A percentile compares a stretch with the other conserved stretches of the same genome.
Evolutionary conservation across 768 basidiomycete genomes (phyloP).

Genomic region (Udeniomyces megalosporus): DNA sequence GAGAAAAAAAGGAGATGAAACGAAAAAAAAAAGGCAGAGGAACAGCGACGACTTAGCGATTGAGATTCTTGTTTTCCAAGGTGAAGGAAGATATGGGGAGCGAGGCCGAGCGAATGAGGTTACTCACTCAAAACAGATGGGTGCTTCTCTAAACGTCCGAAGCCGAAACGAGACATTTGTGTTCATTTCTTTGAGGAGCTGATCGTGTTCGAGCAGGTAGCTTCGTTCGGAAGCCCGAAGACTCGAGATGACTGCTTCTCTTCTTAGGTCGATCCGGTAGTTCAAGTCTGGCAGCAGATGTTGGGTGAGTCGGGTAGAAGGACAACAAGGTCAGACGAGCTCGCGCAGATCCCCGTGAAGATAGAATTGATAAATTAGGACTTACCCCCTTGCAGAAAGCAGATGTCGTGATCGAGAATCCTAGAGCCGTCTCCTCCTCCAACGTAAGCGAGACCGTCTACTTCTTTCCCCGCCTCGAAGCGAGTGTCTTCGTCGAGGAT

Average conservation of each 20-base stretch:
- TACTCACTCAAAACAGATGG: conserved; percentile 44
- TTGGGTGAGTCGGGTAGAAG: no score
- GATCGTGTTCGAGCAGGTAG: conserved; percentile 54
- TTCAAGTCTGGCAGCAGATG: conserved; percentile 82
- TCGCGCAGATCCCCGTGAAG: no score
- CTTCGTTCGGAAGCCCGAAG: conserved; percentile 51
- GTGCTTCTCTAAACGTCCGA: conserved; percentile 61
- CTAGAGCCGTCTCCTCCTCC: conserved; percentile 87
- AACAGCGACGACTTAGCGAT: conserved; percentile 66
- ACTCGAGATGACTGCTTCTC: conserved; percentile 60
- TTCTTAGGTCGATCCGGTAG: conserved; percentile 85
- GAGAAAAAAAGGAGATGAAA: background rate
- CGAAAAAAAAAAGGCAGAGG: background rate
- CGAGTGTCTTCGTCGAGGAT: conserved; percentile 69
- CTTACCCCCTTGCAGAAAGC: conserved; percentile 57
- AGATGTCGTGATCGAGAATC: conserved; percentile 87
- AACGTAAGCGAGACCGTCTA: conserved; percentile 44
- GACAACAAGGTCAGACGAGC: no score
- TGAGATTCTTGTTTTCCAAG: no score
- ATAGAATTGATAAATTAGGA: no score
- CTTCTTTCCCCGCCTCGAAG: conserved; percentile 38
- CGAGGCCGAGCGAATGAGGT: no score
- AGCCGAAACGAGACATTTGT: conserved; percentile 75
- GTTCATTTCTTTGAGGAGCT: conserved; percentile 75
- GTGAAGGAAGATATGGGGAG: no score